Conservation (phyloP, 805 yeast species). For the Starmerella bombi region DNA sequence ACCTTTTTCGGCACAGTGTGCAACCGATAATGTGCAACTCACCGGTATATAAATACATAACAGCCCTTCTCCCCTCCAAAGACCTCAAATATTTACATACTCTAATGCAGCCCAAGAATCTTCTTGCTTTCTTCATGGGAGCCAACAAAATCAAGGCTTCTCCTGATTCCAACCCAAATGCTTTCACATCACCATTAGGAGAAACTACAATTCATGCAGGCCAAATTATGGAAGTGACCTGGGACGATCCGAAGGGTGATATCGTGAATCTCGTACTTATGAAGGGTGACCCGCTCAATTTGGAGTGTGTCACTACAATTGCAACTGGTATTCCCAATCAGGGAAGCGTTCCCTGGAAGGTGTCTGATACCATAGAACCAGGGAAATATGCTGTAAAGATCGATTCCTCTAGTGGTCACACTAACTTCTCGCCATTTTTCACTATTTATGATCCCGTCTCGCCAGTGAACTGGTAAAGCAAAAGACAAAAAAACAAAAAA, state of each 20-base stretch:
- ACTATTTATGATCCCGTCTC: conserved; percentile 11
- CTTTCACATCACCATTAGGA: conserved; percentile 12
- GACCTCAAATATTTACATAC: too few relatives aligned
- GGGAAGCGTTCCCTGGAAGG: conserved; percentile 24
- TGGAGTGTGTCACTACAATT: conserved; percentile 20
- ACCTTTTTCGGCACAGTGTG: too few relatives aligned
- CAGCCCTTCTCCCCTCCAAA: too few relatives aligned
- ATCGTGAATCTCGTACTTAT: conserved; percentile 21
- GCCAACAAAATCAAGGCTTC: conserved; percentile 7
- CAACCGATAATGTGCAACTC: too few relatives aligned
- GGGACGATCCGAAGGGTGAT: conserved; percentile 22
- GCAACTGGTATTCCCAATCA: conserved; percentile 23
- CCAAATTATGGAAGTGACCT: conserved; percentile 21
- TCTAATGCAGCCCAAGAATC: conserved; percentile 3
- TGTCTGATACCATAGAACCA: conserved; percentile 16
- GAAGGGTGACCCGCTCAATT: conserved; percentile 22
- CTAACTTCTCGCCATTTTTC: conserved; percentile 25
- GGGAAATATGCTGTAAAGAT: conserved; percentile 15
- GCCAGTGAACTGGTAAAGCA: conserved; percentile 3
- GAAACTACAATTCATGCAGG: conserved; percentile 23
- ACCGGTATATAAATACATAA: too few relatives aligned
- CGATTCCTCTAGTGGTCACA: conserved; percentile 20
- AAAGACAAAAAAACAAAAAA: too few relatives aligned
- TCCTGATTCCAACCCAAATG: conserved; percentile 6
- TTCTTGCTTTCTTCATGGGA: conserved; percentile 6